phyloP scores from a whole-genome alignment of 495 filamentous ascomycete species.

The Neurospora terricola region DNA sequence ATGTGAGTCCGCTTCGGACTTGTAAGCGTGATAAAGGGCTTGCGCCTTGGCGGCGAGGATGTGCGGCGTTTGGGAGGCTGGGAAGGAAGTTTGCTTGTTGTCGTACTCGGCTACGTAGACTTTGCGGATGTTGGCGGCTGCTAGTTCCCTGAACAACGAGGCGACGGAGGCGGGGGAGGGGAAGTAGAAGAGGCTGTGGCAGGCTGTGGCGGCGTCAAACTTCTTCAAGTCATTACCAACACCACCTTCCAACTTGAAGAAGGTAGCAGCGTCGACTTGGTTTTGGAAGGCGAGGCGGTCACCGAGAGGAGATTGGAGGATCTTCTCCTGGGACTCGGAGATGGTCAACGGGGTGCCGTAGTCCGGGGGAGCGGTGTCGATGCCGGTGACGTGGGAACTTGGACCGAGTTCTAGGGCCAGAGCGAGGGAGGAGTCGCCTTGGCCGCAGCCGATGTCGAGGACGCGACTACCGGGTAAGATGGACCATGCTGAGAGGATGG shows the following conservation, averaged over 20 bases:
- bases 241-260: neutral
- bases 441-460: conserved; percentile 47
- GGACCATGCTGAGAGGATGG: neutral
- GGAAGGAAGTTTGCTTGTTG: neutral
- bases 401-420: conserved; percentile 37
- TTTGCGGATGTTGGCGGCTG: conserved; percentile 15
- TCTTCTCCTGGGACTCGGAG: conserved; percentile 19
- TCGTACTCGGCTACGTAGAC: conserved; percentile 35
- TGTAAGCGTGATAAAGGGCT: conserved; percentile 12
- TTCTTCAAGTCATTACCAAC: no score
- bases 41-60: conserved; percentile 34
- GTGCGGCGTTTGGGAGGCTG: conserved; percentile 21
- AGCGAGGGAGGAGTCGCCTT: conserved; percentile 39
- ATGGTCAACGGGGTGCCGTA: conserved; percentile 35
- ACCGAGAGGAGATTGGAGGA: conserved; percentile 24
- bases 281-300: conserved; percentile 27
- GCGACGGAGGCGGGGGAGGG: conserved; percentile 17
- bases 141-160: conserved; percentile 22
- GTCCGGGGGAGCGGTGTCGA: conserved; percentile 40
- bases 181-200: conserved; percentile 44
- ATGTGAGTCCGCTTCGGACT: neutral
- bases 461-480: conserved; percentile 30
- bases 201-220: neutral
- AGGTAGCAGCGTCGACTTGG: conserved; percentile 22
- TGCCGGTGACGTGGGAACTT: conserved; percentile 31